phyloP scores from a whole-genome alignment of 2,329 filamentous ascomycete species.

The Diaporthe eres region DNA sequence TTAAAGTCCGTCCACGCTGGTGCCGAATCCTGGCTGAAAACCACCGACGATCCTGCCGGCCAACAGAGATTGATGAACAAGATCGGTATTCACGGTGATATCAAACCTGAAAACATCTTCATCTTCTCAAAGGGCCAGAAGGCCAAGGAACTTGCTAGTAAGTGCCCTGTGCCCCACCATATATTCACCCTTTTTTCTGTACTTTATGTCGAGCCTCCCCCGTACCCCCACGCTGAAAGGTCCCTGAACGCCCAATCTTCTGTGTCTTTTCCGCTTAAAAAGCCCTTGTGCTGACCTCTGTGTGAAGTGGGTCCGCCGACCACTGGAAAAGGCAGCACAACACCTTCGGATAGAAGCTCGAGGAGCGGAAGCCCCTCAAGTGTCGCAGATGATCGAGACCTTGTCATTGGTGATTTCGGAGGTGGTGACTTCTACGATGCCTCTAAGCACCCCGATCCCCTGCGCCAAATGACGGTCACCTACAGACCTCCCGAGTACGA shows the following conservation, averaged over 20 bases:
- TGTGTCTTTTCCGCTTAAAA: background rate
- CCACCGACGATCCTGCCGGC: slow-evolving; percentile 32
- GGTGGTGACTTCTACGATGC: slow-evolving; percentile 43
- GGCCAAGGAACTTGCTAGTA: slow-evolving; percentile 35
- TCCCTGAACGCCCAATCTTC: too few relatives aligned
- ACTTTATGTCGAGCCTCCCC: background rate
- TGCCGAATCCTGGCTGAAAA: slow-evolving; percentile 41
- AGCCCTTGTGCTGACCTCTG: background rate
- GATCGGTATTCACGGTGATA: slow-evolving; percentile 43
- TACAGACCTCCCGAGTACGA: slow-evolving; percentile 42
- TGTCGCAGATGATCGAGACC: slow-evolving; percentile 33
- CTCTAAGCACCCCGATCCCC: slow-evolving; percentile 39
- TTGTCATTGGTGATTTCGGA: slow-evolving; percentile 42
- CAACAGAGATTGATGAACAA: slow-evolving; percentile 42
- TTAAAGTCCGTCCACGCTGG: slow-evolving; percentile 41
- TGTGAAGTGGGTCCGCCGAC: slow-evolving; percentile 36
- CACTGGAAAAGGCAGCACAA: slow-evolving; percentile 25
- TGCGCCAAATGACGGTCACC: slow-evolving; percentile 40
- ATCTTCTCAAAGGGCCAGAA: slow-evolving; percentile 41
- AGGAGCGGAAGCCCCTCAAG: slow-evolving; percentile 36
- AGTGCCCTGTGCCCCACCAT: background rate
- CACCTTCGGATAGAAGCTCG: slow-evolving; percentile 28
- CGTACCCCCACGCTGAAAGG: background rate
- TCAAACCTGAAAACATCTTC: slow-evolving; percentile 43
- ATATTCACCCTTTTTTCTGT: too few relatives aligned